Percentiles rank a stretch among this genome's conserved stretches.
Evolutionary conservation across 2,329 filamentous ascomycete genomes (phyloP).

Genomic region (Colletotrichum australisinense): DNA sequence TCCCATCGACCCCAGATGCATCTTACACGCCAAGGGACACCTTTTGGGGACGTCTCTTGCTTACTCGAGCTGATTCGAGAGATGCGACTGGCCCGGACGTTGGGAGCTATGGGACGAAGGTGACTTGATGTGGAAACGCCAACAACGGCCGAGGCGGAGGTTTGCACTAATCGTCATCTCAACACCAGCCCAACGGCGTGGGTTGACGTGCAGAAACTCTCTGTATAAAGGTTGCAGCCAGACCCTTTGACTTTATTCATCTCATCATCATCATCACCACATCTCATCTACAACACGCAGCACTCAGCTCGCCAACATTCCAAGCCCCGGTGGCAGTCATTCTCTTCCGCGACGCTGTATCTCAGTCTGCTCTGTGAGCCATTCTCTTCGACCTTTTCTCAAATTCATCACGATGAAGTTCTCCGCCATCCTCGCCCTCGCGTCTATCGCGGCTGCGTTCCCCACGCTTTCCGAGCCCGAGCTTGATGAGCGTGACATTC

Average conservation of each 20-base stretch:
- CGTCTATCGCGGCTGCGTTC: slow-evolving; percentile 33
- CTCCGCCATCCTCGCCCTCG: slow-evolving; percentile 28
- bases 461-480: slow-evolving; percentile 23
- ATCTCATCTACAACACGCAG: not conserved
- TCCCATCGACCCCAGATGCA: slow-evolving; percentile 8
- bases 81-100: slow-evolving; percentile 22
- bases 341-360: slow-evolving; percentile 12
- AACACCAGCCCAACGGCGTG: slow-evolving; percentile 6
- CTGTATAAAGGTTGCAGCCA: slow-evolving; percentile 27
- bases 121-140: slow-evolving; percentile 7
- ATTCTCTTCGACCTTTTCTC: not conserved
- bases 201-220: slow-evolving; percentile 7
- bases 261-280: slow-evolving; percentile 3
- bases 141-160: slow-evolving; percentile 9
- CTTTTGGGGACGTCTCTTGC: not conserved
- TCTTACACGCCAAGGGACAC: slow-evolving; percentile 21
- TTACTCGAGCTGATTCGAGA: not conserved
- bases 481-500: slow-evolving; percentile 4
- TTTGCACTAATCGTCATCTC: slow-evolving; percentile 18
- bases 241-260: slow-evolving; percentile 2
- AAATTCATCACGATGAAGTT: slow-evolving; percentile 35
- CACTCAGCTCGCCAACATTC: slow-evolving; percentile 20
- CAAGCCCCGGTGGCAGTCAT: slow-evolving; percentile 33
- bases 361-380: slow-evolving; percentile 10
- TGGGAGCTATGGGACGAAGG: slow-evolving; percentile 15